Evolutionary conservation across 306 rosid species (phyloP).

Genomic region (Fragaria iinumae): DNA sequence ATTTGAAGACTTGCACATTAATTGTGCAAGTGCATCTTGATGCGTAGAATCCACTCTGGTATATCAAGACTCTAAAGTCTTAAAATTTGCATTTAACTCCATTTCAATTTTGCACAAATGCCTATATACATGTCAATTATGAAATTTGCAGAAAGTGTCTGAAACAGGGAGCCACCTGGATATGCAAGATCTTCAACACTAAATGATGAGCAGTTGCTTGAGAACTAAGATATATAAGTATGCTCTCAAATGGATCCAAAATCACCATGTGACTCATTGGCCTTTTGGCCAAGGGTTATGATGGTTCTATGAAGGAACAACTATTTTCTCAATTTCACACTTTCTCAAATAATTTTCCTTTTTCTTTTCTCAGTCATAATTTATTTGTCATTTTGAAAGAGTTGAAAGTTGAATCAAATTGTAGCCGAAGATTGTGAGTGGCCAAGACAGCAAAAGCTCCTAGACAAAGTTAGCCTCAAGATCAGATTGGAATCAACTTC

Average conservation of each 20-base stretch:
- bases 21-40: rapidly evolving
- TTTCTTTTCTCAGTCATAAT: not conserved
- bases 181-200: not conserved
- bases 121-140: not conserved
- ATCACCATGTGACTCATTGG: not conserved
- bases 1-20: too few relatives aligned
- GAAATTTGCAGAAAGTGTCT: not conserved
- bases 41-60: too few relatives aligned
- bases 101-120: not conserved
- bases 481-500: not conserved
- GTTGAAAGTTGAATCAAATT: not conserved
- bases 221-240: not conserved
- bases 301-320: not conserved
- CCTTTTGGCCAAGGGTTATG: not conserved
- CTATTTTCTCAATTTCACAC: not conserved
- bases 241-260: not conserved
- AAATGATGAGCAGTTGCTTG: constrained; percentile 12
- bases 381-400: too few relatives aligned
- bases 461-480: not conserved
- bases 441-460: not conserved
- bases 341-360: not conserved
- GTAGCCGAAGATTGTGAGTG: not conserved
- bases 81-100: not conserved
- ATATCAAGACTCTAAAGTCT: too few relatives aligned
- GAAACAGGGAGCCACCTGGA: not conserved